Evolutionary conservation across 2,329 filamentous ascomycete genomes (phyloP).

Genomic region (Aspergillus thermomutatus): DNA sequence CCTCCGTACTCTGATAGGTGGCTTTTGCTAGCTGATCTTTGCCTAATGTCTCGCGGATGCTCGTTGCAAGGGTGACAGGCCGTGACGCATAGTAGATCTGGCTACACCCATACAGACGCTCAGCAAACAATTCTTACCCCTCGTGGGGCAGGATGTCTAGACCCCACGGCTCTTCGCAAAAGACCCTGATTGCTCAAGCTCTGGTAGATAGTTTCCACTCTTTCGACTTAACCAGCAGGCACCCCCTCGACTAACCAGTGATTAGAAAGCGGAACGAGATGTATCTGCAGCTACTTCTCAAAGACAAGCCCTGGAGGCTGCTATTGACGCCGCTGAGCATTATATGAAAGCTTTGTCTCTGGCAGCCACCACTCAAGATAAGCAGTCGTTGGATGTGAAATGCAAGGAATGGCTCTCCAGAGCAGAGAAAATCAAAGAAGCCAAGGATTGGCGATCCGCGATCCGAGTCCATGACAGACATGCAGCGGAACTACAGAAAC

Average conservation of each 20-base stretch:
- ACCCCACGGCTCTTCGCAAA: conserved; percentile 22
- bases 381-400: conserved; percentile 62
- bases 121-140: conserved; percentile 6
- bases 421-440: conserved; percentile 71
- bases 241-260: conserved; percentile 22
- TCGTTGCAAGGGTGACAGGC: conserved; percentile 6
- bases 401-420: conserved; percentile 66
- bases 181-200: conserved; percentile 28
- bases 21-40: background rate
- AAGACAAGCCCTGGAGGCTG: conserved; percentile 67
- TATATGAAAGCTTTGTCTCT: conserved; percentile 74
- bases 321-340: conserved; percentile 73
- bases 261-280: conserved; percentile 53
- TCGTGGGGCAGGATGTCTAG: conserved; percentile 26
- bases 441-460: conserved; percentile 29
- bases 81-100: conserved; percentile 7
- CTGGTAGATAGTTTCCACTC: conserved; percentile 23
- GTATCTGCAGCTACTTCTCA: conserved; percentile 52
- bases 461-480: conserved; percentile 17
- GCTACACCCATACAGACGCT: background rate
- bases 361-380: conserved; percentile 60
- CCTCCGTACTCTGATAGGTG: conserved; percentile 8
- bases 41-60: background rate
- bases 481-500: conserved; percentile 41
- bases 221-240: background rate